Percentiles rank a stretch among this genome's conserved stretches.
Conservation (phyloP, 345 rosid genomes). For the Lenwebbia sp. region DNA sequence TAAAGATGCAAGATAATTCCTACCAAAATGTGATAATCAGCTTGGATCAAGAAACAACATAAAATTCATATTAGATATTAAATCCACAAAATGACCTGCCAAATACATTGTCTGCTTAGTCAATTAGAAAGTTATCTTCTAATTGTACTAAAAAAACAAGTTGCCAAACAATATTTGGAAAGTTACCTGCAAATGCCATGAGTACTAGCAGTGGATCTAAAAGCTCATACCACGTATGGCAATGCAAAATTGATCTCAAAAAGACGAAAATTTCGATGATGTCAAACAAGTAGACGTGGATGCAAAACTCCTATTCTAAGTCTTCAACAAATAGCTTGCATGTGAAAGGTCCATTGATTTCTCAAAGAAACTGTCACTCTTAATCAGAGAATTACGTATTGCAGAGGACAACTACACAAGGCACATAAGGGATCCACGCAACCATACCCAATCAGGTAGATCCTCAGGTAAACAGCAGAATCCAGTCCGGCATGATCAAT, state of each 20-base stretch:
- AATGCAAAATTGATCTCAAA: background rate
- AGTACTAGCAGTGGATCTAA: background rate
- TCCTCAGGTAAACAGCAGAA: conserved; percentile 79
- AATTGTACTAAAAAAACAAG: background rate
- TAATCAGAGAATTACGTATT: background rate
- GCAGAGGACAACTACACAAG: background rate
- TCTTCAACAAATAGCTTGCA: background rate
- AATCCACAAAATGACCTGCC: background rate
- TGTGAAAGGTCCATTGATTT: background rate
- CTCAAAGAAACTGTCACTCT: background rate
- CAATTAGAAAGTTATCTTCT: background rate
- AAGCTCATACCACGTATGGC: background rate
- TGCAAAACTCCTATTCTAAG: background rate
- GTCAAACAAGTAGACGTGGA: background rate
- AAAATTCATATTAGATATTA: background rate
- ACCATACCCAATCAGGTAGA: conserved; percentile 74
- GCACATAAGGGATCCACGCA: background rate
- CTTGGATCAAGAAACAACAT: background rate
- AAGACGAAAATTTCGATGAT: background rate
- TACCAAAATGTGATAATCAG: background rate
- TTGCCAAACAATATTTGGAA: background rate
- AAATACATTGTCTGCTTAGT: background rate
- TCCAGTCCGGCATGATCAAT: conserved; percentile 88
- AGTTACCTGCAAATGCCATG: background rate
- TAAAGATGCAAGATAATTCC: background rate